phyloP scores from a whole-genome alignment of 1,284 basidiomycete genomes.

The Cutaneotrichosporon arboriforme region DNA sequence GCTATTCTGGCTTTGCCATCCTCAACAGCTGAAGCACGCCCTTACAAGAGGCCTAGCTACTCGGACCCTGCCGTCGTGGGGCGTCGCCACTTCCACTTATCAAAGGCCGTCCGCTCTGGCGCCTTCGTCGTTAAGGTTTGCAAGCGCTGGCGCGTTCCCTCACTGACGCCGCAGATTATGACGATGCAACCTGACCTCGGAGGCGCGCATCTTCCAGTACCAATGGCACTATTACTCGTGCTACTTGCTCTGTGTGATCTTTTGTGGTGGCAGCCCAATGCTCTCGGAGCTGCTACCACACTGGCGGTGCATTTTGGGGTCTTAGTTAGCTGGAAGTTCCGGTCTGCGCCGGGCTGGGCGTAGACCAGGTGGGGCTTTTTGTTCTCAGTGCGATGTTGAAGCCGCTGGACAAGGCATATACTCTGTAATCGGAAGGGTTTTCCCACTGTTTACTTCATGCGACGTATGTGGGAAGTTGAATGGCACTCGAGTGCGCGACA shows the following conservation, averaged over 20 bases:
- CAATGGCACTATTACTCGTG: conserved; percentile 11
- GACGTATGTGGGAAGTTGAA: no score
- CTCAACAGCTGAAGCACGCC: neutral
- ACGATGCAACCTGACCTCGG: conserved; percentile 21
- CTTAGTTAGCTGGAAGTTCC: neutral
- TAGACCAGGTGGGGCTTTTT: no score
- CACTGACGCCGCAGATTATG: conserved; percentile 12
- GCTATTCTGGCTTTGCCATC: conserved; percentile 21
- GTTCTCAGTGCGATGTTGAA: no score
- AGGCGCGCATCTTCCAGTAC: conserved; percentile 4
- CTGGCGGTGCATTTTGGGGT: neutral
- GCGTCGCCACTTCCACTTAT: neutral
- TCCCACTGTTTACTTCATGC: no score
- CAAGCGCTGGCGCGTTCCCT: neutral
- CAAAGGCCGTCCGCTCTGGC: neutral
- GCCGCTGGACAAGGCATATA: no score
- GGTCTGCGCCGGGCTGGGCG: no score
- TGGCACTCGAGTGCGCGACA: no score
- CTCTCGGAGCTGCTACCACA: neutral
- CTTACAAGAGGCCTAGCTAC: no score
- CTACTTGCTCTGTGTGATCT: conserved; percentile 15
- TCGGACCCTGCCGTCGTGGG: no score
- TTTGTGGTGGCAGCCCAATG: neutral
- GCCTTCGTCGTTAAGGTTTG: conserved; percentile 21
- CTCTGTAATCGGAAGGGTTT: no score